These are phyloP conservation scores for Ogataea pini DNA, from an alignment of 805 yeast genomes.

Conservation along the genomic window DNA sequence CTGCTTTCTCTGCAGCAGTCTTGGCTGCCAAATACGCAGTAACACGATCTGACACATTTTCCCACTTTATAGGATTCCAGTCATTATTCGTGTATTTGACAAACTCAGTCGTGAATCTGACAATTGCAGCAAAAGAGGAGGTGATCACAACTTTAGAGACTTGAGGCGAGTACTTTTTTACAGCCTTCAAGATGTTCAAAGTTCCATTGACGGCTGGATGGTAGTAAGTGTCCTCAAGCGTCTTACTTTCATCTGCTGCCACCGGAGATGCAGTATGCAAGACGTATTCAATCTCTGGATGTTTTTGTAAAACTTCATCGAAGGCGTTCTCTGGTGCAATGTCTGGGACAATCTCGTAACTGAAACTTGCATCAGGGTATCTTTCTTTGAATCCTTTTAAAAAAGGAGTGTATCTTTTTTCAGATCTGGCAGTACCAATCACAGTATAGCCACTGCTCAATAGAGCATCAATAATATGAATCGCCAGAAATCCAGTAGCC, in stretches of 20 bases:
- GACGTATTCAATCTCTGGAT: slow-evolving; percentile 42
- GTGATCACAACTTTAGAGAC: slow-evolving; percentile 47
- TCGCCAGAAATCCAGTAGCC: slow-evolving; percentile 36
- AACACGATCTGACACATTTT: slow-evolving; percentile 31
- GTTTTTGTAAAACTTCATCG: slow-evolving; percentile 42
- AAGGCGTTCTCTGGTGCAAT: slow-evolving; percentile 43
- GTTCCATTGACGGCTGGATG: slow-evolving; percentile 52
- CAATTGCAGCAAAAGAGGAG: slow-evolving; percentile 53
- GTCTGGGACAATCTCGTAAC: slow-evolving; percentile 38
- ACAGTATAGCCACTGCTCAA: slow-evolving; percentile 44
- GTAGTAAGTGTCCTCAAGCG: not conserved
- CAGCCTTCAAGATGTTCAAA: slow-evolving; percentile 42
- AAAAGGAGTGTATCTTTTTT: slow-evolving; percentile 43
- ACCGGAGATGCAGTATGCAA: slow-evolving; percentile 53
- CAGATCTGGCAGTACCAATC: slow-evolving; percentile 51
- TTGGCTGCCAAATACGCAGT: slow-evolving; percentile 41
- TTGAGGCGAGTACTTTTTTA: slow-evolving; percentile 40
- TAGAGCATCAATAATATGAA: slow-evolving; percentile 37
- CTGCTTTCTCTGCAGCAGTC: slow-evolving; percentile 43
- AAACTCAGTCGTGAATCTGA: not conserved
- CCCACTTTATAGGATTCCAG: slow-evolving; percentile 37
- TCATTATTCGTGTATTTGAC: slow-evolving; percentile 28
- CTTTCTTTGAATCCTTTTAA: slow-evolving; percentile 31
- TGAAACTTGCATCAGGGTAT: slow-evolving; percentile 25
- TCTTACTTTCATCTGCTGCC: not conserved